A percentile compares a stretch with the other conserved stretches of the same genome.
These are phyloP conservation scores for Chenopodium quinoa DNA, from an alignment of 148 eudicot genomes.

Conservation along the genomic window DNA sequence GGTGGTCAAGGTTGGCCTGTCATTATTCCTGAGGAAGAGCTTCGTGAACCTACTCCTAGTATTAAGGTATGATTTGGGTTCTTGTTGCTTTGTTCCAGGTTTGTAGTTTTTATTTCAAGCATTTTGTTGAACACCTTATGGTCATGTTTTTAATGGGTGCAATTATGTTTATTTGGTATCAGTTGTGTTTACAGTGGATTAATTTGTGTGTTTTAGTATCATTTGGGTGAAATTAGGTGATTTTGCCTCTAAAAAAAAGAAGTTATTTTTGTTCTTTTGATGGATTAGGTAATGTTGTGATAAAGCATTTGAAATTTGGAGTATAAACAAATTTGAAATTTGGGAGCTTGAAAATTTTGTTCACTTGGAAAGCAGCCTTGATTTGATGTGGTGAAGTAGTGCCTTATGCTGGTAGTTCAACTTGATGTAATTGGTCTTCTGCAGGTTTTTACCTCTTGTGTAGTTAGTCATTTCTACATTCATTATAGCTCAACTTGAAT, in stretches of 20 bases:
- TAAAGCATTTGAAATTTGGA: neutral
- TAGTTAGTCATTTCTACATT: neutral
- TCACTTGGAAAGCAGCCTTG: neutral
- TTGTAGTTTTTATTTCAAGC: constrained; percentile 9
- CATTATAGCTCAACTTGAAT: neutral
- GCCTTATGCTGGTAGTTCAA: neutral
- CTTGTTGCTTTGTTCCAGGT: neutral
- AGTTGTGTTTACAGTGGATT: neutral
- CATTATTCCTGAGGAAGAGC: constrained; percentile 63
- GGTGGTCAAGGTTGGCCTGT: constrained; percentile 94
- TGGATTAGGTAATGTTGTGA: neutral
- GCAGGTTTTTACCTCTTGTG: neutral
- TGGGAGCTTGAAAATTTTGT: neutral
- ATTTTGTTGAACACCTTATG: constrained; percentile 36
- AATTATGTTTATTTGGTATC: neutral
- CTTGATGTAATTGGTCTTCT: neutral
- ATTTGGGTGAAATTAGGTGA: neutral
- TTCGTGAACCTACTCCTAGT: constrained; percentile 46
- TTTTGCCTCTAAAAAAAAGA: neutral
- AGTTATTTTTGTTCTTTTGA: neutral
- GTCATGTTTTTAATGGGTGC: neutral
- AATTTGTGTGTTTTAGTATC: neutral
- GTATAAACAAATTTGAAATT: neutral
- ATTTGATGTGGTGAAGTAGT: neutral
- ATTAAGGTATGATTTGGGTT: constrained; percentile 52